Evolutionary conservation across 495 filamentous ascomycete genomes (phyloP).

Genomic region (Eremomyces bilateralis): DNA sequence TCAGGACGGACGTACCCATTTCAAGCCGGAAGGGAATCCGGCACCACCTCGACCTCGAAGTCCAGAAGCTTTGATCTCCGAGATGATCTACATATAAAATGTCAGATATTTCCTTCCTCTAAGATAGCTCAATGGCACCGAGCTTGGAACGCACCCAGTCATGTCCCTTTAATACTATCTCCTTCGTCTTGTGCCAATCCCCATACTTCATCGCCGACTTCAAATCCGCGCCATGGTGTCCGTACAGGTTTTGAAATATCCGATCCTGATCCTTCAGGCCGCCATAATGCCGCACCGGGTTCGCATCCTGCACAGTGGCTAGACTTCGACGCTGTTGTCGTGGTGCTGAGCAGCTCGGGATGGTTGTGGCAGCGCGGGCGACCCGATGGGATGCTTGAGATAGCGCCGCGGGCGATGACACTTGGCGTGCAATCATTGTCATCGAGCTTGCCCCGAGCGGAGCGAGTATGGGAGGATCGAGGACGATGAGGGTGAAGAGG

Average conservation of each 20-base stretch:
- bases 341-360: slow-evolving; percentile 17
- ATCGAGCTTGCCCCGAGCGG: too few relatives aligned
- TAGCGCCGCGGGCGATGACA: slow-evolving; percentile 23
- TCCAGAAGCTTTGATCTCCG: slow-evolving; percentile 88
- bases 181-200: slow-evolving; percentile 98
- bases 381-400: slow-evolving; percentile 31
- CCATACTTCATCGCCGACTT: slow-evolving; percentile 95
- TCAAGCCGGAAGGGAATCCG: slow-evolving; percentile 92
- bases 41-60: slow-evolving; percentile 90
- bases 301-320: slow-evolving; percentile 74
- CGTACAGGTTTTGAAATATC: slow-evolving; percentile 97
- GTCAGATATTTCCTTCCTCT: background rate
- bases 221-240: slow-evolving; percentile 72
- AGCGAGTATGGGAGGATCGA: too few relatives aligned
- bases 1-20: slow-evolving; percentile 51
- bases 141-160: slow-evolving; percentile 47
- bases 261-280: slow-evolving; percentile 85
- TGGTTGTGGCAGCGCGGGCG: slow-evolving; percentile 18
- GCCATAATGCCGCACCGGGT: slow-evolving; percentile 57
- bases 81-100: slow-evolving; percentile 44
- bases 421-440: slow-evolving; percentile 22
- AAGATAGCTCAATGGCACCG: background rate
- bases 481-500: too few relatives aligned
- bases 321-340: slow-evolving; percentile 39
- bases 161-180: slow-evolving; percentile 88